Base-by-base conservation (phyloP, 257 asterid species). In the Lantana camara region DNA sequence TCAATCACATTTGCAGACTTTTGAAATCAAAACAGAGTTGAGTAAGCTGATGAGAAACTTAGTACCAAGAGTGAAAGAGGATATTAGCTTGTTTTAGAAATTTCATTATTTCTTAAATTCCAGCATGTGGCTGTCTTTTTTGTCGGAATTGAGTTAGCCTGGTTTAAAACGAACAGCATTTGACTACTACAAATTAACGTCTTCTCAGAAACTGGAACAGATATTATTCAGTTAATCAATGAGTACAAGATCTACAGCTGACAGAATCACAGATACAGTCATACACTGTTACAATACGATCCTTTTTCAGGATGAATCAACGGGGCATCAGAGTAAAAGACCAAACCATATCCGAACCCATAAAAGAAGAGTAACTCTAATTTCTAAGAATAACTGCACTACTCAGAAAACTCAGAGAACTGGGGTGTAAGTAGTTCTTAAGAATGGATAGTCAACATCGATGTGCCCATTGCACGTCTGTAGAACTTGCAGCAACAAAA, bases 1-100 rank as follows among this genome's bases (percentile, higher is more conserved):
- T 76, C 79, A 67, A 60, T 67, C 81, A 1, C 83, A 82, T 49
- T 44, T 42, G 37, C 77, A 69, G 40, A 47, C 51, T 35, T 64
- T 51, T 30, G 93, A 82, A 29, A 30, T 82, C 37, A 50, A 55
- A 60, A 60, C 32, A 17, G 91, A 77, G 77, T 22, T 87, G 65
- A 52, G 65, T 51, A 76, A 75, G 60, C 51, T 88, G 67, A 49
- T 75, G 57, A 77, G 67, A 30, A 84, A 83, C 78, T 48, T 76
- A 24, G 44, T 45, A 22, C 70, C 69, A 32, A 2, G 41, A 23
- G 67, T 29, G 49, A 65, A 58, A 16, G 75, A 71, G 49, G 69
- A 79, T 47, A 42, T 66, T 9, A 47, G 32, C 5, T 27, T 27
- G 32, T 27, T 27, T 27, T 27, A 2, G 32, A 27, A 27, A n/a